Conservation (phyloP, 805 yeast species). For the Scheffersomyces spartinae region DNA sequence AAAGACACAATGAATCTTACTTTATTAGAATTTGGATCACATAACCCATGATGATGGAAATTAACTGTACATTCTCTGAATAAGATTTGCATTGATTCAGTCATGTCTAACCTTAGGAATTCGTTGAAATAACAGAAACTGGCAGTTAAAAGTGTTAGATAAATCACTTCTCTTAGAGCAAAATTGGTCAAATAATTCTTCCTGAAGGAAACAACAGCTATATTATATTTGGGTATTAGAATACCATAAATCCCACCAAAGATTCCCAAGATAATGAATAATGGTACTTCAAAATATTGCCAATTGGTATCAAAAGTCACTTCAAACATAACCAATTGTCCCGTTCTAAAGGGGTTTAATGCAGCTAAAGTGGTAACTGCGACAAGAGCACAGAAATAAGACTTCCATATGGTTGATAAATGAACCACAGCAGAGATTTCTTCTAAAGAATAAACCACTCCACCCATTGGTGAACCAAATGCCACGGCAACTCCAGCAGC, state of each 20-base stretch:
- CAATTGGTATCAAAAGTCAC: conserved; percentile 82
- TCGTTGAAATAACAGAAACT: conserved; percentile 73
- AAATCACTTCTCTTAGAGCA: conserved; percentile 61
- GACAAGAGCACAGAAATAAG: conserved; percentile 81
- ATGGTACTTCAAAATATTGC: conserved; percentile 77
- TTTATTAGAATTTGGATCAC: conserved; percentile 19
- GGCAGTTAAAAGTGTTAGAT: conserved; percentile 60
- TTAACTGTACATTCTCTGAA: conserved; percentile 66
- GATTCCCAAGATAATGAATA: conserved; percentile 66
- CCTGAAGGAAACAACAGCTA: conserved; percentile 66
- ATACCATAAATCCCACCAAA: conserved; percentile 92
- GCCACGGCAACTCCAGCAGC: conserved; percentile 99
- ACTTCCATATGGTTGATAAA: conserved; percentile 76
- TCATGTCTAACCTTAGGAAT: conserved; percentile 81
- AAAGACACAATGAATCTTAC: conserved; percentile 39
- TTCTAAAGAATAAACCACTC: conserved; percentile 86
- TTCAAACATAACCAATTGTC: conserved; percentile 86
- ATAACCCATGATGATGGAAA: conserved; percentile 27
- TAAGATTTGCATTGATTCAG: conserved; percentile 83
- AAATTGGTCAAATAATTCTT: conserved; percentile 48
- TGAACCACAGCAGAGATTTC: conserved; percentile 73
- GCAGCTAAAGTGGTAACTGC: conserved; percentile 75
- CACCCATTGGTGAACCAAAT: conserved; percentile 94
- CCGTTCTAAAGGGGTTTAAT: conserved; percentile 87
- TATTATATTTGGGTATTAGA: conserved; percentile 61